Percentiles rank a stretch among this genome's conserved stretches.
phyloP scores from a whole-genome alignment of 371 early-diverging fungal genomes.

The Smittium culicis region DNA sequence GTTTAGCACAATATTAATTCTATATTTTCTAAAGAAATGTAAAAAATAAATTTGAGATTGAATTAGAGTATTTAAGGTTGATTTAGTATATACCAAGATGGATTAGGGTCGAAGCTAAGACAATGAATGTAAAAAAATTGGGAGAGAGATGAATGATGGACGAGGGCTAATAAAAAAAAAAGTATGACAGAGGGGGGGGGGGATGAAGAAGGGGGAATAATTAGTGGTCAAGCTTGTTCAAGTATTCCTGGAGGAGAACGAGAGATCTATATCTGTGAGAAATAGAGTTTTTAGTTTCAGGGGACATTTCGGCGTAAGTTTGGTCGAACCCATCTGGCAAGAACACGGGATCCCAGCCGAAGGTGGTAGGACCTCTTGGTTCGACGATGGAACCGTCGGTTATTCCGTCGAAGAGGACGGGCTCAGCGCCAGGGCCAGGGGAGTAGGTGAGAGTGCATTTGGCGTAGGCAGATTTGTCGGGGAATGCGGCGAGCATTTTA shows the following conservation, averaged over 20 bases:
- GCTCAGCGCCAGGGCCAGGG: conserved; percentile 67
- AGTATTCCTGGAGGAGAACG: neutral
- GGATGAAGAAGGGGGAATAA: no score
- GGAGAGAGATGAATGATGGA: no score
- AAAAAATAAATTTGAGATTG: no score
- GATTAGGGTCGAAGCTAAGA: no score
- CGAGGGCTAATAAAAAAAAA: no score
- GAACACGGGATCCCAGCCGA: conserved; percentile 96
- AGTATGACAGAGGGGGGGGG: no score
- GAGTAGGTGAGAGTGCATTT: conserved; percentile 83
- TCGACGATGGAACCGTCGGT: conserved; percentile 74
- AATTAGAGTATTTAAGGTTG: no score
- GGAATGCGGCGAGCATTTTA: conserved; percentile 71
- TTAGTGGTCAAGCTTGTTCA: no score
- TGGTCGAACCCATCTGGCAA: conserved; percentile 56
- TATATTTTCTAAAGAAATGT: no score
- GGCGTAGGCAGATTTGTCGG: conserved; percentile 71
- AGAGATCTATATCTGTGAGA: conserved; percentile 54
- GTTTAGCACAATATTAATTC: no score
- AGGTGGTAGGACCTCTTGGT: conserved; percentile 66
- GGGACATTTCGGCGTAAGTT: conserved; percentile 79
- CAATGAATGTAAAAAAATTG: no score
- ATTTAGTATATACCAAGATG: no score
- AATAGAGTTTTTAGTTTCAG: conserved; percentile 68
- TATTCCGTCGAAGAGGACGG: conserved; percentile 77